Evolutionary conservation across 228 moss, liverwort and hornwort species (phyloP).

Genomic region (Sphagnum fallax): DNA sequence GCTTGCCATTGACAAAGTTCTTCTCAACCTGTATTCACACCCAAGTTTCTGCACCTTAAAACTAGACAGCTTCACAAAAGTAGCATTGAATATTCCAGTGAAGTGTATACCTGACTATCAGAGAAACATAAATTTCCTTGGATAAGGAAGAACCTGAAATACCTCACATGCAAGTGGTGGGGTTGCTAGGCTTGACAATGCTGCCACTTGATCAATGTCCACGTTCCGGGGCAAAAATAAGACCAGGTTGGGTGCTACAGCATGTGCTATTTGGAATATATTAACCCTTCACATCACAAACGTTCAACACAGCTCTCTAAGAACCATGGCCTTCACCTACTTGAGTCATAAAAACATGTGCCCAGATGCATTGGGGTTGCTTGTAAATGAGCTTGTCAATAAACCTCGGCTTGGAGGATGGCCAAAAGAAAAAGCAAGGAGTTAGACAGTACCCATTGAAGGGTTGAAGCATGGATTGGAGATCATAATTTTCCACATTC

Average conservation of each 20-base stretch:
- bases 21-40: slow-evolving; percentile 55
- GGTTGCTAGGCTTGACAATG: slow-evolving; percentile 64
- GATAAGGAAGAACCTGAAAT: neutral
- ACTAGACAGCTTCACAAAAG: neutral
- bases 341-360: neutral
- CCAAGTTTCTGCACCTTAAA: too few relatives aligned
- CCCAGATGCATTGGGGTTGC: too few relatives aligned
- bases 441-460: slow-evolving; percentile 57
- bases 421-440: too few relatives aligned
- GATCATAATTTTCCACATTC: slow-evolving; percentile 55
- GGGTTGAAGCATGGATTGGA: slow-evolving; percentile 91
- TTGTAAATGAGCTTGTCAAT: too few relatives aligned
- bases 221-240: slow-evolving; percentile 93
- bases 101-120: neutral
- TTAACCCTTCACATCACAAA: slow-evolving; percentile 35
- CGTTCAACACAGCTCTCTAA: neutral
- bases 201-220: slow-evolving; percentile 56
- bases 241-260: slow-evolving; percentile 61
- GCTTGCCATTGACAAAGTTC: slow-evolving; percentile 66
- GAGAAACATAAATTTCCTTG: too few relatives aligned
- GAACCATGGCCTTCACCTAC: neutral
- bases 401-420: too few relatives aligned
- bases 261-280: slow-evolving; percentile 66
- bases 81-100: neutral
- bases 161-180: slow-evolving; percentile 87